Conservation (phyloP, 176 grass and related monocot genomes). For the Triticum monococcum region DNA sequence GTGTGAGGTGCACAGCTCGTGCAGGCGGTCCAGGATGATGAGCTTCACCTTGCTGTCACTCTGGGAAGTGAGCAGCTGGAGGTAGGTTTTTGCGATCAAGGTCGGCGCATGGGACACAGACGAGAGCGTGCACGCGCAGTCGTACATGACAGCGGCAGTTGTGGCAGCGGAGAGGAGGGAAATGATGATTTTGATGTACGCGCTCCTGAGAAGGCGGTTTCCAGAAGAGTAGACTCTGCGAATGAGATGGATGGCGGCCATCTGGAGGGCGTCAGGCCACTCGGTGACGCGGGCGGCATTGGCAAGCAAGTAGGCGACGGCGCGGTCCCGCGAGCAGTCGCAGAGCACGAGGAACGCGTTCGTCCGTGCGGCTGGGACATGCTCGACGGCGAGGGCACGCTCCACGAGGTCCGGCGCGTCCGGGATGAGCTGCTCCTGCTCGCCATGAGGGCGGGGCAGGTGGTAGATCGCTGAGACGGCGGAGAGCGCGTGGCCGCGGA, state of each 20-base stretch:
- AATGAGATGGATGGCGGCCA: conserved; percentile 62
- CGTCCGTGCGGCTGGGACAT: conserved; percentile 43
- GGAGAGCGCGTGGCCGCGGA: conserved; percentile 57
- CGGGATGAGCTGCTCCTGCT: conserved; percentile 35
- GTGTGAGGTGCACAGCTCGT: conserved; percentile 47
- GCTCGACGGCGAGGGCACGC: conserved; percentile 43
- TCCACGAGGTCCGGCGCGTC: conserved; percentile 48
- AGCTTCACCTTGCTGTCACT: conserved; percentile 75
- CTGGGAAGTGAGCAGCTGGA: conserved; percentile 57
- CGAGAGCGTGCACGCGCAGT: conserved; percentile 50
- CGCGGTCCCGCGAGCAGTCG: conserved; percentile 46
- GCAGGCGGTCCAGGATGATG: conserved; percentile 61
- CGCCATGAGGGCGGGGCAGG: conserved; percentile 42
- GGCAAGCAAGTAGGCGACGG: conserved; percentile 45
- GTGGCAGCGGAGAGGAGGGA: conserved; percentile 41
- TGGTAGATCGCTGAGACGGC: conserved; percentile 47
- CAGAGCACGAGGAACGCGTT: conserved; percentile 65
- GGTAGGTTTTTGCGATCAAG: conserved; percentile 19
- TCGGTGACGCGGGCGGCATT: conserved; percentile 46
- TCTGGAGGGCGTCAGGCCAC: conserved; percentile 64
- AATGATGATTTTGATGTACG: conserved; percentile 60
- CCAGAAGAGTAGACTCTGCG: conserved; percentile 46
- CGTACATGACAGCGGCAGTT: conserved; percentile 48
- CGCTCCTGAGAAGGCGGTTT: conserved; percentile 35
- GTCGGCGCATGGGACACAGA: conserved; percentile 46